Percentiles rank a stretch among this genome's conserved stretches.
Evolutionary conservation across 73 alveolate genomes (phyloP).

Genomic region (Diophrys sp.): DNA sequence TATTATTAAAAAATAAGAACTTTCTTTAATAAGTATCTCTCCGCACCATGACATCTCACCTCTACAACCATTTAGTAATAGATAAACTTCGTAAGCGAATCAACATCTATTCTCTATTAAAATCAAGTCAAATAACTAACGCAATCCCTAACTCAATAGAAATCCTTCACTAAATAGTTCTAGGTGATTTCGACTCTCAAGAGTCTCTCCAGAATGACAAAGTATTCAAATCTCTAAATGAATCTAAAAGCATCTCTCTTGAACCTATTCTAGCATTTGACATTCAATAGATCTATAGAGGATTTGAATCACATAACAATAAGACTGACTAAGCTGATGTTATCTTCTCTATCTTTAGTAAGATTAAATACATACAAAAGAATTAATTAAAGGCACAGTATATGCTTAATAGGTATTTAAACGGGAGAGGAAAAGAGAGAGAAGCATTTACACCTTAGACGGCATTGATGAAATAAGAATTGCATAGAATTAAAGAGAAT

Average conservation of each 20-base stretch:
- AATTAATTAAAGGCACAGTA: background rate
- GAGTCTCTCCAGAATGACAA: background rate
- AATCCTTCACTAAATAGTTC: too few relatives aligned
- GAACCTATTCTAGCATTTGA: background rate
- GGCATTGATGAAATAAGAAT: too few relatives aligned
- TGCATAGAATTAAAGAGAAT: too few relatives aligned
- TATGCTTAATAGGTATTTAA: background rate
- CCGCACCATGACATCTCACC: background rate
- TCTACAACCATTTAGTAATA: background rate
- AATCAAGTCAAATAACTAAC: too few relatives aligned
- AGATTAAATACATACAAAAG: background rate
- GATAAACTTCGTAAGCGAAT: background rate
- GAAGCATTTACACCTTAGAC: too few relatives aligned
- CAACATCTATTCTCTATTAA: background rate
- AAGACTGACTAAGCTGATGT: conserved; percentile 2
- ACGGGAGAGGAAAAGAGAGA: too few relatives aligned
- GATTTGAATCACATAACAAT: background rate
- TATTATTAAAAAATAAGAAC: too few relatives aligned
- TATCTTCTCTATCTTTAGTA: background rate
- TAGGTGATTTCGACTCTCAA: too few relatives aligned
- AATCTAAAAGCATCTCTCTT: background rate
- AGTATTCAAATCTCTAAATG: background rate
- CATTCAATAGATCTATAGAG: background rate
- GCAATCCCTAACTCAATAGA: too few relatives aligned
- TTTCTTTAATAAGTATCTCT: too few relatives aligned